Base-by-base conservation (phyloP, 2,329 filamentous ascomycete genomes). In the Truncatella angustata region DNA sequence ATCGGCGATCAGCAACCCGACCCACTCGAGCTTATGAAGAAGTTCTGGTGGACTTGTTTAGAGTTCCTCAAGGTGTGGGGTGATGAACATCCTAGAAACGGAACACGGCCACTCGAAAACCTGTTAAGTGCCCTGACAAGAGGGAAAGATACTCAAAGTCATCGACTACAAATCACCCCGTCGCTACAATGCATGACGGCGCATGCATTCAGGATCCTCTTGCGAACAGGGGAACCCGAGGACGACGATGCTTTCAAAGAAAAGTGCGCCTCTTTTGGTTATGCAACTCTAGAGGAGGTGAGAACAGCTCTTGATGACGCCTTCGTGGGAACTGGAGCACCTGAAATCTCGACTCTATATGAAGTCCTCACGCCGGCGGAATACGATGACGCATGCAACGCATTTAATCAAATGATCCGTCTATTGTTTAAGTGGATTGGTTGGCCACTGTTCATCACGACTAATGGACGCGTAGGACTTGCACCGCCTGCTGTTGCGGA, bases 21-120 rank as follows among this genome's bases (percentile, higher is more conserved):
- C 26, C 5, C 37, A 24, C 24, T 40, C 14, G 48, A 34, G 12
- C 4, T 20, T 3, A 4, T 43, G 37, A 21, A 30, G 9, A 23
- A 21, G 3, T 50, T 50, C 26, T 43, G 48, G 48, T 43, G 48
- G 48, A n/a, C 39, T 11, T 50, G 48, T 12, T 39, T 50, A 4
- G 26, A 43, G 1, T 43, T 40, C 7, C 37, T 40, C 20, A 40
- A 5, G 0, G 4, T 21, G 18, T 40, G 37, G 37, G 48, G 24
- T 10, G 16, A 1, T 11, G 18, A 43, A n/a, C 37, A 43, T 14
- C 3, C 16, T 12, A 20, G 23, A 12, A 16, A 28, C 9, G 36
- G 28, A 3, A 28, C n/a, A 0, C 2, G 11, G 1, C 36, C 34
- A 20, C 48, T 50, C 11, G 48, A 42, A 20, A 20, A 20, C 6